Evolutionary conservation across 345 rosid species (phyloP).

Genomic region (Viola odorata): DNA sequence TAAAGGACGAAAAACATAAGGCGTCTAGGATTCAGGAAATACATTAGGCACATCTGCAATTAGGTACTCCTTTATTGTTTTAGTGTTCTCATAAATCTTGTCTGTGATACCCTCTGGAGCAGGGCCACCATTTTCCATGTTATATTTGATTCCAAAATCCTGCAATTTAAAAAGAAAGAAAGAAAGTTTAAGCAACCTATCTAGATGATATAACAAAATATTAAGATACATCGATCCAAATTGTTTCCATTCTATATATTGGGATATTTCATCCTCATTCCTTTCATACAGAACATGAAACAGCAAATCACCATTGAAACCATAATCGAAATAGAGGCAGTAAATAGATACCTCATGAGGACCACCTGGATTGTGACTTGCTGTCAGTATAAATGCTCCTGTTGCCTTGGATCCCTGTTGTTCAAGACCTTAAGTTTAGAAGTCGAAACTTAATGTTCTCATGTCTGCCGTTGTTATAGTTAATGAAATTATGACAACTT

Average conservation of each 20-base stretch:
- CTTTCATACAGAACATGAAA: neutral
- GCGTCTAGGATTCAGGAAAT: conserved; percentile 14
- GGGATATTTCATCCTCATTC: neutral
- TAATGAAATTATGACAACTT: neutral
- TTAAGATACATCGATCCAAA: no score
- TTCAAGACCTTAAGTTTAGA: conserved; percentile 15
- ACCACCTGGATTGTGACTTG: conserved; percentile 99
- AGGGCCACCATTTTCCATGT: conserved; percentile 99
- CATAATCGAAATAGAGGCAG: no score
- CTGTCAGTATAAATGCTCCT: conserved; percentile 94
- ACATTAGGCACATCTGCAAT: conserved; percentile 80
- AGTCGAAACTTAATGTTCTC: neutral
- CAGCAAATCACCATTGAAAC: no score
- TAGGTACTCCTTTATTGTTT: conserved; percentile 76
- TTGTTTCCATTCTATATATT: neutral
- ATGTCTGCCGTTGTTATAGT: neutral
- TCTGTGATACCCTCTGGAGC: conserved; percentile 96
- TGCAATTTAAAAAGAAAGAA: conserved; percentile 16
- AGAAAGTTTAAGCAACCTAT: neutral
- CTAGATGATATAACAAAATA: no score
- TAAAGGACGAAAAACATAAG: conserved; percentile 4
- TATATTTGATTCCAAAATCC: conserved; percentile 99
- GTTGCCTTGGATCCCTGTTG: conserved; percentile 90
- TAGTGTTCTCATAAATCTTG: conserved; percentile 92
- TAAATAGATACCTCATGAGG: conserved; percentile 66